Conservation (phyloP, 495 filamentous ascomycete species). For the Aspergillus conjunctus region DNA sequence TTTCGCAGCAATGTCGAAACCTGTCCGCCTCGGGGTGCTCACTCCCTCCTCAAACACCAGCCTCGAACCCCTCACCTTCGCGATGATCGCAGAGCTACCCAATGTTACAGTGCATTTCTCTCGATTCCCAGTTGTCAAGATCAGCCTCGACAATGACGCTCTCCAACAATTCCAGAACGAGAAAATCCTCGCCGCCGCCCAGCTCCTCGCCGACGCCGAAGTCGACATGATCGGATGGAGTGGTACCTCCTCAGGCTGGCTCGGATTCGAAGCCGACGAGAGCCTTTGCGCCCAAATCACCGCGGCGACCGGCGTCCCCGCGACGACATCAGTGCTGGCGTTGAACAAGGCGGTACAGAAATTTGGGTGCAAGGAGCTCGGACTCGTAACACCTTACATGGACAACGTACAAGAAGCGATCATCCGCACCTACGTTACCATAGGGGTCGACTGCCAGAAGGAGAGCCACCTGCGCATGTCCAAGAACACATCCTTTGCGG, state of each 20-base stretch:
- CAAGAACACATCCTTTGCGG: slow-evolving; percentile 6
- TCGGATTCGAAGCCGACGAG: slow-evolving; percentile 7
- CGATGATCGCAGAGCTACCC: slow-evolving; percentile 4
- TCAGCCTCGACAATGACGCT: slow-evolving; percentile 8
- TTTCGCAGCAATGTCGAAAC: neutral
- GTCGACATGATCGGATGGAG: slow-evolving; percentile 12
- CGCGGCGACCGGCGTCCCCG: slow-evolving; percentile 2
- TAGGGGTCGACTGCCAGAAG: neutral
- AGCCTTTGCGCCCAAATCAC: neutral
- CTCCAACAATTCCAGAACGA: slow-evolving; percentile 14
- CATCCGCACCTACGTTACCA: neutral
- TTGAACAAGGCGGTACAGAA: slow-evolving; percentile 6
- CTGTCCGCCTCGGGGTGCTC: slow-evolving; percentile 5
- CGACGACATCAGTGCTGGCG: slow-evolving; percentile 8
- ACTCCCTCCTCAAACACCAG: slow-evolving; percentile 14
- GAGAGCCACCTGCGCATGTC: slow-evolving; percentile 8
- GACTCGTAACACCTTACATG: slow-evolving; percentile 8
- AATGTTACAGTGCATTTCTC: slow-evolving; percentile 13
- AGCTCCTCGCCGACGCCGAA: slow-evolving; percentile 10
- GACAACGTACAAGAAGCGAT: slow-evolving; percentile 9
- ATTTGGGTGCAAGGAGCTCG: neutral
- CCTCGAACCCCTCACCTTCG: slow-evolving; percentile 2
- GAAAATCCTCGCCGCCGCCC: slow-evolving; percentile 9
- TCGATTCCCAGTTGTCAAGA: slow-evolving; percentile 9
- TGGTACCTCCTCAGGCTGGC: slow-evolving; percentile 11